Evolutionary conservation across 495 filamentous ascomycete species (phyloP).

Genomic region (Hypoxylon intermedium): DNA sequence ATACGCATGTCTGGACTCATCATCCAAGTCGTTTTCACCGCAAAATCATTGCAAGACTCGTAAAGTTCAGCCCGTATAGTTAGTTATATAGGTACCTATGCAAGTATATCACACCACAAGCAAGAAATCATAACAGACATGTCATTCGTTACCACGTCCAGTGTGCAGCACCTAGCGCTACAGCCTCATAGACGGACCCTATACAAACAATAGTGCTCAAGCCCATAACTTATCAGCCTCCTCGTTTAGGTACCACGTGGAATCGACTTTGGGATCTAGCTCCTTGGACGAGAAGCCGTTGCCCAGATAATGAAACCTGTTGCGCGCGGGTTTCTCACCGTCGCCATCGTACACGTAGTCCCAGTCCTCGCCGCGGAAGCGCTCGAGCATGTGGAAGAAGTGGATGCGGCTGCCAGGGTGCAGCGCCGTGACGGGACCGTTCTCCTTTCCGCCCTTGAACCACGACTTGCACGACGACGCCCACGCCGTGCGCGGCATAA

Average conservation of each 20-base stretch:
- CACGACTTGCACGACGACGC: constrained; percentile 52
- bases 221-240: constrained; percentile 9
- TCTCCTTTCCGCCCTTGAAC: constrained; percentile 54
- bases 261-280: constrained; percentile 44
- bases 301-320: constrained; percentile 55
- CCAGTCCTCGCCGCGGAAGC: constrained; percentile 58
- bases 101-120: too few species aligned
- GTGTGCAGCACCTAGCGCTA: neutral
- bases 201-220: neutral
- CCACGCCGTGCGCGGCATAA: constrained; percentile 60
- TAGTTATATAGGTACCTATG: too few species aligned
- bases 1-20: too few species aligned
- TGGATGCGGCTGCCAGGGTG: constrained; percentile 60
- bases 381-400: constrained; percentile 59
- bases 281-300: constrained; percentile 58
- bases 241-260: constrained; percentile 54
- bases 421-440: constrained; percentile 57
- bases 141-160: too few species aligned
- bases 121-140: too few species aligned
- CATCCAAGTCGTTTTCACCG: too few species aligned
- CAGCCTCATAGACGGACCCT: neutral
- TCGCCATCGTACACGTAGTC: constrained; percentile 50
- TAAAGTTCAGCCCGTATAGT: too few species aligned
- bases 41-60: too few species aligned
- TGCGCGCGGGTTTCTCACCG: constrained; percentile 22